phyloP scores from a whole-genome alignment of 768 basidiomycete genomes.

The Chalciporus chontae region DNA sequence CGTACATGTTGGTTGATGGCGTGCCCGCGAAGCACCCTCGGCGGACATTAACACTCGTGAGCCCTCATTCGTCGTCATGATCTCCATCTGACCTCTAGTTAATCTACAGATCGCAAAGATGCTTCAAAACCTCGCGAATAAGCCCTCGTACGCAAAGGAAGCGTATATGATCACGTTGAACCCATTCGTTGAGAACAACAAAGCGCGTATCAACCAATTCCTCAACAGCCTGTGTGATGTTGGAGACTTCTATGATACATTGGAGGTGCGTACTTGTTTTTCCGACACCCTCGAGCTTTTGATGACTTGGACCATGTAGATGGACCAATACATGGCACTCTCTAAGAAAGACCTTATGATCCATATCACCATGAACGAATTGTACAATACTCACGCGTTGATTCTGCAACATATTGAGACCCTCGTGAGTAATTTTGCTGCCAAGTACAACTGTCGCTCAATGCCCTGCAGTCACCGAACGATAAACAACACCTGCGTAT shows the following conservation, averaged over 20 bases:
- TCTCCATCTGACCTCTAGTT: conserved; percentile 2
- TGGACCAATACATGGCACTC: conserved; percentile 99
- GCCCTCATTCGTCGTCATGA: conserved; percentile 11
- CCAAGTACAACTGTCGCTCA: neutral
- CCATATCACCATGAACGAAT: conserved; percentile 96
- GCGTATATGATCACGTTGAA: conserved; percentile 98
- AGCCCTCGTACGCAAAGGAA: conserved; percentile 97
- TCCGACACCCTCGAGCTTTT: neutral
- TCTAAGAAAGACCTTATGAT: conserved; percentile 99
- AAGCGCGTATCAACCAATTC: conserved; percentile 95
- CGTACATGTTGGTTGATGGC: conserved; percentile 98
- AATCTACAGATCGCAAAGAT: conserved; percentile 89
- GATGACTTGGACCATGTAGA: conserved; percentile 44
- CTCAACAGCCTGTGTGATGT: conserved; percentile 97
- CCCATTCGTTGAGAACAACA: conserved; percentile 98
- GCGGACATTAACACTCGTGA: conserved; percentile 86
- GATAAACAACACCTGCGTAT: conserved; percentile 98
- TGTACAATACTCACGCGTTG: conserved; percentile 98
- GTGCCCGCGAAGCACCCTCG: conserved; percentile 97
- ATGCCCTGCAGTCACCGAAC: conserved; percentile 72
- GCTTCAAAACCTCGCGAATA: conserved; percentile 98
- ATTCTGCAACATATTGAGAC: conserved; percentile 94
- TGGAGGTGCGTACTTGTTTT: conserved; percentile 63
- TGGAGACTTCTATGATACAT: conserved; percentile 97
- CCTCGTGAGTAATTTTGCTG: conserved; percentile 53